Base-by-base conservation (phyloP, 139 green algal genomes). In the Trebouxia sp. region DNA sequence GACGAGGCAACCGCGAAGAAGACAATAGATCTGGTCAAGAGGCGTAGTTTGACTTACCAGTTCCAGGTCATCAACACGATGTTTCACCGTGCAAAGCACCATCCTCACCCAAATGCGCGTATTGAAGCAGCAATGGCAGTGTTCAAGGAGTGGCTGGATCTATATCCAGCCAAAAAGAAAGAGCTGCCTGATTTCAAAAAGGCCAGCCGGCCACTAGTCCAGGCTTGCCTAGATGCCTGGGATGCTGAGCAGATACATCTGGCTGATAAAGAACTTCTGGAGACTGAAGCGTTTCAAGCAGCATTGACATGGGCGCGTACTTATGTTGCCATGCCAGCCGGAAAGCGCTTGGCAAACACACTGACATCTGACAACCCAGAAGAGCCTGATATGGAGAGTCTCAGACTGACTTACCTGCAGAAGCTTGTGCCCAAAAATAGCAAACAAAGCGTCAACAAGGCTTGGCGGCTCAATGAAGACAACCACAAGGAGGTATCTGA, bases 41-140 rank as follows among this genome's bases (percentile, higher is more conserved):
- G 35, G 55, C 55, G 55, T 15, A 65, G 55, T 26, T 65, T 65
- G 55, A 65, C 55, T 37, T 65, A 65, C 55, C 55, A 65, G 55
- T 65, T 65, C 24, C 55, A 65, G n/a, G 55, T 65, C 22, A 65
- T 65, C 55, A 65, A 65, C 55, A 65, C 55, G 12, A 65, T 65
- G 55, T 65, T 65, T 38, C 55, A 65, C 35, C 55, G 55, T 35
- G 55, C 55, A 12, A 65, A 65, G 55, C 55, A 65, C 55, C 55
- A 65, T 65, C 55, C 55, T 65, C 55, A 65, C n/a, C 55, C 55
- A 28, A 65, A 65, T 65, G 55, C 55, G 17, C 55, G 55, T 26
- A 65, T 65, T 24, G 22, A 65, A 30, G 55, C 22, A 15, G 55
- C 55, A 65, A 65, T 65, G 55, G 24, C 32, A 10, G 12, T 65